Conservation (phyloP, 176 grass and related monocot genomes). For the Panicum miliaceum region DNA sequence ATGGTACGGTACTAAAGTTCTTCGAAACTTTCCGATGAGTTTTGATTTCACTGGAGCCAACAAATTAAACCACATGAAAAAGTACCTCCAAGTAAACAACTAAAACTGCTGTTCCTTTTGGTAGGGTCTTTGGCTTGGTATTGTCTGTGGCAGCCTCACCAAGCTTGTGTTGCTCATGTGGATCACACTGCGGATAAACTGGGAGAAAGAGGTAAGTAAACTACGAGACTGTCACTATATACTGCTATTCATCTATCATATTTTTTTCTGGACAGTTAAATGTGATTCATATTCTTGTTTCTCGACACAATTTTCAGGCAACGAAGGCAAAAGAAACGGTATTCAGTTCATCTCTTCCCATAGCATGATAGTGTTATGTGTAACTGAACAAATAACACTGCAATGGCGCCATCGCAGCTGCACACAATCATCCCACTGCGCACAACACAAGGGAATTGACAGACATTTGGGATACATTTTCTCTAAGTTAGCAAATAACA, state of each 20-base stretch:
- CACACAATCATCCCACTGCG: background rate
- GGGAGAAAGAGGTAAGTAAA: conserved; percentile 31
- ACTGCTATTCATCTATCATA: background rate
- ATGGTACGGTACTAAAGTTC: background rate
- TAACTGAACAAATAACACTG: background rate
- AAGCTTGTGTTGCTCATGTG: conserved; percentile 20
- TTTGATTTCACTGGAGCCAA: background rate
- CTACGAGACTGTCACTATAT: background rate
- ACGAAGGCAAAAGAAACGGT: conserved; percentile 29
- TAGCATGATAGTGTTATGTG: background rate
- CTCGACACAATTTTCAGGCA: conserved; percentile 15
- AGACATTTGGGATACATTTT: background rate
- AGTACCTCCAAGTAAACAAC: background rate
- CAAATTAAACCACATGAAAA: background rate
- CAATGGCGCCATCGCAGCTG: no score
- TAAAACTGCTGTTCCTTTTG: background rate
- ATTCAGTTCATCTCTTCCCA: conserved; percentile 2
- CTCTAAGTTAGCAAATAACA: background rate
- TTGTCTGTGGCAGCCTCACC: conserved; percentile 37
- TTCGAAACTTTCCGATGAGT: background rate
- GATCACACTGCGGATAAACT: conserved; percentile 37
- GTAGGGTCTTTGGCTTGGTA: conserved; percentile 45
- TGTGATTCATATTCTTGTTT: background rate
- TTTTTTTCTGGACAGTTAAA: background rate
- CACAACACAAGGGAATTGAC: background rate